Evolutionary conservation across 345 rosid species (phyloP).

Genomic region (Aurinia saxatilis): DNA sequence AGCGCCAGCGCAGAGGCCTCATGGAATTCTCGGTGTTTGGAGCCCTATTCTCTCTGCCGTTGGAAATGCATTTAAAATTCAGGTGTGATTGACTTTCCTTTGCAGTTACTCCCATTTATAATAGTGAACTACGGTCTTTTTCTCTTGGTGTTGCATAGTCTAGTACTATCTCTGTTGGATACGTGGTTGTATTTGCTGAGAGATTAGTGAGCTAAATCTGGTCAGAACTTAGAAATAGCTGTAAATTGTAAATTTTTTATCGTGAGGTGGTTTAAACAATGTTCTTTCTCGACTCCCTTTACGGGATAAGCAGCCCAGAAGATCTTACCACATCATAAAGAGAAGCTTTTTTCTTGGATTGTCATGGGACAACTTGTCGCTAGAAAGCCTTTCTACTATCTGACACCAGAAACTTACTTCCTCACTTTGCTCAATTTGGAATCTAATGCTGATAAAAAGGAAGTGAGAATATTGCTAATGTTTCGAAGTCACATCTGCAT

Average conservation of each 20-base stretch:
- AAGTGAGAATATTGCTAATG: slow-evolving; percentile 10
- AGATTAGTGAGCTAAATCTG: background rate
- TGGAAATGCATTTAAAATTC: slow-evolving; percentile 95
- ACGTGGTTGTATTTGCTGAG: slow-evolving; percentile 5
- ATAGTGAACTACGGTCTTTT: slow-evolving; percentile 2
- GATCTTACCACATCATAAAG: background rate
- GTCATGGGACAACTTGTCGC: too few relatives aligned
- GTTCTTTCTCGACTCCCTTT: slow-evolving; percentile 9
- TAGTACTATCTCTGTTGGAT: background rate
- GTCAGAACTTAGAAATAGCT: background rate
- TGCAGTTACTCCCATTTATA: background rate
- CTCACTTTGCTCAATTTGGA: background rate
- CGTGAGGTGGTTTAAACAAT: slow-evolving; percentile 1
- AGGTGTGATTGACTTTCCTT: slow-evolving; percentile 44
- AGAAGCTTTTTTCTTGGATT: too few relatives aligned
- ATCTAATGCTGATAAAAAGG: slow-evolving; percentile 1
- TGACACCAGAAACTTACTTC: slow-evolving; percentile 8
- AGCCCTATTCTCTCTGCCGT: slow-evolving; percentile 90
- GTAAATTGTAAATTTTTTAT: slow-evolving; percentile 1
- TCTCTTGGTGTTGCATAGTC: slow-evolving; percentile 4
- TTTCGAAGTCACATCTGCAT: slow-evolving; percentile 15
- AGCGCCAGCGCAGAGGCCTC: slow-evolving; percentile 89
- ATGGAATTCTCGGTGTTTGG: slow-evolving; percentile 92
- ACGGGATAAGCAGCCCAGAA: slow-evolving; percentile 1
- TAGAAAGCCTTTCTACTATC: slow-evolving; percentile 11